Evolutionary conservation across 2,329 filamentous ascomycete species (phyloP).

Genomic region (Cucurbitaria berberidis): DNA sequence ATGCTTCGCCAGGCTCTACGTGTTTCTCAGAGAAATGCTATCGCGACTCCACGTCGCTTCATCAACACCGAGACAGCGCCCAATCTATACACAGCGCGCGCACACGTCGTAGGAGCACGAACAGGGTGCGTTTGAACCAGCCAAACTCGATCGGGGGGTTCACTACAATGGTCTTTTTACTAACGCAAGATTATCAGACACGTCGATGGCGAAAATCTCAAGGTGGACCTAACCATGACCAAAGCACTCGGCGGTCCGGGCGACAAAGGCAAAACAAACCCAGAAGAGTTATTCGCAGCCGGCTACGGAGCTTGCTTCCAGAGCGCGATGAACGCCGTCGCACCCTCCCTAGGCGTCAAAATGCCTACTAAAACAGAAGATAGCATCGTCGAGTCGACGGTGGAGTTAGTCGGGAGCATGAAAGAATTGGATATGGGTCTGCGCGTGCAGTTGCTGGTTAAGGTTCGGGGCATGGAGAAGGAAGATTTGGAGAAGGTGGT

Average conservation of each 20-base stretch:
- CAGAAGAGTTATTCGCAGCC: constrained; percentile 56
- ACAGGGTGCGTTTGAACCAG: constrained; percentile 25
- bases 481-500: constrained; percentile 46
- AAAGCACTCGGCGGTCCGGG: constrained; percentile 54
- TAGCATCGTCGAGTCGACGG: constrained; percentile 50
- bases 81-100: constrained; percentile 48
- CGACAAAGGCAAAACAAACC: constrained; percentile 50
- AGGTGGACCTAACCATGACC: constrained; percentile 52
- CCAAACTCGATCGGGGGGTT: too few relatives aligned
- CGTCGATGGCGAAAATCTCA: constrained; percentile 44
- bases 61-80: constrained; percentile 51
- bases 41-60: constrained; percentile 27
- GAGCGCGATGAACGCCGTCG: constrained; percentile 55
- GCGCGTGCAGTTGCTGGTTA: constrained; percentile 53
- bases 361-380: constrained; percentile 50
- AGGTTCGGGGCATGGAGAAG: constrained; percentile 39
- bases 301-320: constrained; percentile 58
- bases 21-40: constrained; percentile 6
- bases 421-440: constrained; percentile 55
- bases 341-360: constrained; percentile 49
- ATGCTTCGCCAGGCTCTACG: constrained; percentile 19
- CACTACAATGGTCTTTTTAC: too few relatives aligned
- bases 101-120: constrained; percentile 50
- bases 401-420: constrained; percentile 55
- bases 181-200: constrained; percentile 23